Conservation (phyloP, 192 early-diverging fungal species). For the Rhizophagus clarus region DNA sequence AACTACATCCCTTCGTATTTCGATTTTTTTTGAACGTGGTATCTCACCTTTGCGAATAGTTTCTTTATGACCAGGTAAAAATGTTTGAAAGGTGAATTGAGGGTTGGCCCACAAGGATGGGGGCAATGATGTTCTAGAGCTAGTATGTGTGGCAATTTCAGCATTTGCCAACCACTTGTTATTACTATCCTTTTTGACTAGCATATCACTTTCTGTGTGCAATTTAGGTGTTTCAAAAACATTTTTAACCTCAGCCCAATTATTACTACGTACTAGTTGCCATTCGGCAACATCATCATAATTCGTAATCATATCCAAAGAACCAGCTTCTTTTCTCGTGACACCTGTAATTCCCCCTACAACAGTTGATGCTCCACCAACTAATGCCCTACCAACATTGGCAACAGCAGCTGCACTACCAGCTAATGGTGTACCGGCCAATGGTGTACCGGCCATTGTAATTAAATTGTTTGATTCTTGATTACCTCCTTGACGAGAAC, state of each 20-base stretch:
- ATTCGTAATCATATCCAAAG: constrained; percentile 50
- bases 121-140: constrained; percentile 35
- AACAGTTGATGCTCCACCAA: constrained; percentile 27
- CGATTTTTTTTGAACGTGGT: constrained; percentile 45
- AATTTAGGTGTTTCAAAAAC: constrained; percentile 28
- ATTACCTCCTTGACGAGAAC: constrained; percentile 1
- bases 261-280: constrained; percentile 45
- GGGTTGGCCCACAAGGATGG: constrained; percentile 51
- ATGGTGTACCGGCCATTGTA: not conserved
- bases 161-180: constrained; percentile 51
- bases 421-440: constrained; percentile 3
- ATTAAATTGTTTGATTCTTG: constrained; percentile 17
- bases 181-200: constrained; percentile 22
- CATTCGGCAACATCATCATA: constrained; percentile 64
- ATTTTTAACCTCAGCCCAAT: constrained; percentile 52
- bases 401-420: constrained; percentile 28
- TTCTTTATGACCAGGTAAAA: constrained; percentile 37
- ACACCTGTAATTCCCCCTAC: constrained; percentile 14
- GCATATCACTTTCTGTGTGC: not conserved
- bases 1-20: constrained; percentile 46
- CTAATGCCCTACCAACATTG: constrained; percentile 27
- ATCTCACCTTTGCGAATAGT: constrained; percentile 40
- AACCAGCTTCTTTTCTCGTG: constrained; percentile 38
- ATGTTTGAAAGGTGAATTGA: constrained; percentile 57
- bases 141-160: constrained; percentile 54